Base-by-base conservation (phyloP, 352 stramenopile species). In the Pythium pyrilobum region DNA sequence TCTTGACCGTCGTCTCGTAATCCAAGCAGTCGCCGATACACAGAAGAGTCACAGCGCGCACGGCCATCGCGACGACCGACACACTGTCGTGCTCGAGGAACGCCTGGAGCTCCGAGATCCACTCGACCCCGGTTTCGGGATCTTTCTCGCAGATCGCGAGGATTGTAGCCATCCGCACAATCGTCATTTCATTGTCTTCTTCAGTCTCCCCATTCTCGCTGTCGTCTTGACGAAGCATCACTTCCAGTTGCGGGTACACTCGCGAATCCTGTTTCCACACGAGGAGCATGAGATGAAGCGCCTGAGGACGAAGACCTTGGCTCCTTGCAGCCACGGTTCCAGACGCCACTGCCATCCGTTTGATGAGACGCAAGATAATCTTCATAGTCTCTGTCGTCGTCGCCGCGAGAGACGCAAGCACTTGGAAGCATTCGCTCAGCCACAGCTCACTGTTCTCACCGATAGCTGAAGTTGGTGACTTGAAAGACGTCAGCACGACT, bases 1-100 rank as follows among this genome's bases (percentile, higher is more conserved):
- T 89, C 68, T 91, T 92, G 58, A 87, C 77, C 8, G 68, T 77
- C 0, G 81, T 75, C 46, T 82, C 84, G 41, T 87, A 87, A 59
- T 92, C 82, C 41, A 92, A 63, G 31, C 76, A 87, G 43, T 90
- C 80, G 10, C 54, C 71, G 16, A 53, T 43, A 55, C 80, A 89
- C 27, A 92, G 56, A 16, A 68, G 49, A 9, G 66, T 62, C 32
- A 91, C 78, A 5, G 77, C 81, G 29, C 81, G 67, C 25, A 92
- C 59, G 0, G 80, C 80, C 76, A 91, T 86, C 7, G 68, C 62
- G 21, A 71, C 80, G 10, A 89, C 65, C 0, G 75, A 81, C 28
- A 74, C 64, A 28, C 77, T 38, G 11, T 67, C 20, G 29, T 85
- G 57, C 63, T 89, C 76, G 12, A 92, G 52, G 37, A 63, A 77